Base-by-base conservation (phyloP, 164 flowering plant species). In the Dillenia turbinata region DNA sequence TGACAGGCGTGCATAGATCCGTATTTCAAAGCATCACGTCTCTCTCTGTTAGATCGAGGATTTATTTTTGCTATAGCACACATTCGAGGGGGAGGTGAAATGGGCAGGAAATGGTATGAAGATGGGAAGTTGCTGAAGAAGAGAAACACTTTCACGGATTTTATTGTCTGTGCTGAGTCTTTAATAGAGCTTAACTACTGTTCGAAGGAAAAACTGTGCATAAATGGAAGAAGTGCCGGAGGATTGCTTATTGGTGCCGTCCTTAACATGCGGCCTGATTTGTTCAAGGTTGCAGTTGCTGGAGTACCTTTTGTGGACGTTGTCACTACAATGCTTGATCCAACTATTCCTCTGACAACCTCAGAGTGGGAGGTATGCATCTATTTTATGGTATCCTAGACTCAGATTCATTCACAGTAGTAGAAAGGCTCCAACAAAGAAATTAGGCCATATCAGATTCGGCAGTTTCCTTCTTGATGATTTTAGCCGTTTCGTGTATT, bases 31-130 rank as follows among this genome's bases (percentile, higher is more conserved):
- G 78, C 77, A 55, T 70, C 97, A 54, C 84, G 94, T 71, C 73
- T 93, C 52, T 88, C 98, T 59, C 73, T 93, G 69, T 69, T 93
- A 66, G 97, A 93, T 66, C 79, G 97, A 11, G 98, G 98, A 45
- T 82, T 93, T 66, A 73, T 90, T 53, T 93, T 44, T 77, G 94
- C 78, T 10, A 86, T 90, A 66, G 97, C 97, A 52, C 98, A 93
- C 63, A 74, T 90, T 70, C 98, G 97, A 65, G 98, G 97, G 22
- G 98, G 98, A 59, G 97, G 98, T 67, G 98, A 93, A 85, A 90
- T 93, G 97, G 98, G 98, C 61, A 84, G 98, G 79, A 83, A 77
- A 74, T 90, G 98, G 98, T 93, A 93, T 64, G 98, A 93, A 65
- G 78, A 88, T 73, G 98, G 98, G 62, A 90, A 93, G 70, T 68